Evolutionary conservation across 23 red algal species (phyloP), one percentile per base, ranked within the genome.

Genomic region (Chondrus crispus): DNA sequence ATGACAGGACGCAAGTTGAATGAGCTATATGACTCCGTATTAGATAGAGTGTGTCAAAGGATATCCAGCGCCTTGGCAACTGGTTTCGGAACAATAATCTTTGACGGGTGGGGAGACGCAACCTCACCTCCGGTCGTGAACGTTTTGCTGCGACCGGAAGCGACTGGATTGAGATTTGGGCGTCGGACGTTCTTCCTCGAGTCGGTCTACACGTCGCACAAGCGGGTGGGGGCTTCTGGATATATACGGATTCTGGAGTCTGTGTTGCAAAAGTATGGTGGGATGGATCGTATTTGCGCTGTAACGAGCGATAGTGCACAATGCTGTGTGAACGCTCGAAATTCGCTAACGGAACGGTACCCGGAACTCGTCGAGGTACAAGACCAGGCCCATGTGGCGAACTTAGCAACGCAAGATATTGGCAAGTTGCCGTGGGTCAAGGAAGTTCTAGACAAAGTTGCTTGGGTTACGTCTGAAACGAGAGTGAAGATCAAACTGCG

Each of bases 241-340:
- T 83, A 83, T 58, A 54, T 83, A 40, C 47, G 44, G 44, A 57
- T 83, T 83, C 38, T 83, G 30, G 79, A 83, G 52, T 32, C 30
- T 26, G 53, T 40, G 41, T 26, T 83, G 10, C 50, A 83, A 62
- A 24, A 51, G 30, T 57, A 62, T 83, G 79, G 7, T 32, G 46
- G n/a, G 9, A 83, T 57, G 79, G 47, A 52, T 41, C 47, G 79
- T 62, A 83, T 83, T 33, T 83, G 46, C 24, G 79, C 46, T 57
- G 53, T 83, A 39, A 57, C 50, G 50, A 83, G 79, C 63, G 79
- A 83, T 53, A 83, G 35, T 32, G 60, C 26, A 32, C 60, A 66
- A 32, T 66, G 26, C 60, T 1, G 60, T 66, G 60, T 2, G 60
- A 66, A 66, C 26, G 60, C 60, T 66, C 60, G 60, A 32, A 66